phyloP scores from a whole-genome alignment of 2,329 filamentous ascomycete species.

The Microascus cirrosus region DNA sequence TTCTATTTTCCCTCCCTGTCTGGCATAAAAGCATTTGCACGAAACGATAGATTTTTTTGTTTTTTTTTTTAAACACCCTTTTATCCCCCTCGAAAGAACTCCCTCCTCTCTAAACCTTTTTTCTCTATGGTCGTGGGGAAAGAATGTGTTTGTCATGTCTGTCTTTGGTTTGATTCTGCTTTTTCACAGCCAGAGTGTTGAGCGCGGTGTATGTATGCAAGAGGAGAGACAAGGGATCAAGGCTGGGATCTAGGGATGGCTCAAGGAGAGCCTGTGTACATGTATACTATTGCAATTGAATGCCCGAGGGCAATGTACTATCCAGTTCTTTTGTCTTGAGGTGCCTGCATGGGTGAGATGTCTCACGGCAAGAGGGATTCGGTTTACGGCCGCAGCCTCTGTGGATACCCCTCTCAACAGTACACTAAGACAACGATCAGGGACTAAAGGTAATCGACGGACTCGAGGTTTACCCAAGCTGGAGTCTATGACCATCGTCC shows the following conservation, averaged over 20 bases:
- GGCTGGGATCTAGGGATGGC: background rate
- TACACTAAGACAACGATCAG: too few species aligned
- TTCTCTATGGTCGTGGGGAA: background rate
- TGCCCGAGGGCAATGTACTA: background rate
- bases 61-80: background rate
- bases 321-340: background rate
- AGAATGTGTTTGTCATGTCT: background rate
- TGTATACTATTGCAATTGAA: background rate
- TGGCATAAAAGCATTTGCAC: background rate
- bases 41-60: background rate
- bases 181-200: background rate
- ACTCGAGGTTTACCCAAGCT: too few species aligned
- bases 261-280: background rate
- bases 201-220: background rate
- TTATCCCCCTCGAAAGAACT: background rate
- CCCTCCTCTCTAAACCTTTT: background rate
- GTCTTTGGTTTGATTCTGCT: background rate
- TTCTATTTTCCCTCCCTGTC: background rate
- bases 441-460: too few species aligned
- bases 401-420: too few species aligned
- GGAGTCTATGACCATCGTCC: too few species aligned
- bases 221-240: background rate
- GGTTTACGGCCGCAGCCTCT: too few species aligned
- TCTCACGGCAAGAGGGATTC: background rate
- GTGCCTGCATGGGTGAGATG: background rate